Percentiles rank a stretch among this genome's conserved stretches.
phyloP scores from a whole-genome alignment of 2,329 filamentous ascomycete genomes.

The Pseudogymnoascus sp. region DNA sequence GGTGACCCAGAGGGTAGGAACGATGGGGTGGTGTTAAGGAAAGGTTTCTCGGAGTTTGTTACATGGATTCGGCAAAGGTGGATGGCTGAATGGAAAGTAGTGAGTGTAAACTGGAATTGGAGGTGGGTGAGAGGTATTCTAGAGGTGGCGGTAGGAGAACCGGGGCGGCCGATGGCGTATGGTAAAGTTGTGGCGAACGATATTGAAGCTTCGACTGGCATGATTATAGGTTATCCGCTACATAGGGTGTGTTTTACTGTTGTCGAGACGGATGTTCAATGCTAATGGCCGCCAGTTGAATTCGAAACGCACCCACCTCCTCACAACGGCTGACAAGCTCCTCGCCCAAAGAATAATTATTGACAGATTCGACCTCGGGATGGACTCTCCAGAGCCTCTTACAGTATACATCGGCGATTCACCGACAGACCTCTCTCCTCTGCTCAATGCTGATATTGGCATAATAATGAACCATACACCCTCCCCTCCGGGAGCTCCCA shows the following conservation, averaged over 20 bases:
- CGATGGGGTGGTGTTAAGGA: background rate
- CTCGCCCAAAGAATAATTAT: conserved; percentile 18
- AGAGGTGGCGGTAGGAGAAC: no score
- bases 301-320: background rate
- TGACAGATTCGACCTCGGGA: background rate
- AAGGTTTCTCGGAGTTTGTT: background rate
- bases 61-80: background rate
- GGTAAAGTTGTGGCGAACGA: background rate
- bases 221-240: background rate
- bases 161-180: background rate
- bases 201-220: background rate
- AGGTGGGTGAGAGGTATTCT: conserved; percentile 9
- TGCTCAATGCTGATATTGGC: conserved; percentile 17
- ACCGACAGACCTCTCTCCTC: conserved; percentile 25
- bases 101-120: conserved; percentile 16
- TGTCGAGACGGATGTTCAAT: conserved; percentile 19
- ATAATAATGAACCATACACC: conserved; percentile 19
- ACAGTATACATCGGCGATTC: conserved; percentile 27
- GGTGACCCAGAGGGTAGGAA: background rate
- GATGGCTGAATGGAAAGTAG: background rate
- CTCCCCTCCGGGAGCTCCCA: background rate
- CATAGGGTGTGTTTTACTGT: background rate
- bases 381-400: background rate
- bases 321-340: conserved; percentile 22
- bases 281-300: conserved; percentile 4